These are phyloP conservation scores for Candida piceae DNA, from an alignment of 805 yeast species.

Conservation along the genomic window DNA sequence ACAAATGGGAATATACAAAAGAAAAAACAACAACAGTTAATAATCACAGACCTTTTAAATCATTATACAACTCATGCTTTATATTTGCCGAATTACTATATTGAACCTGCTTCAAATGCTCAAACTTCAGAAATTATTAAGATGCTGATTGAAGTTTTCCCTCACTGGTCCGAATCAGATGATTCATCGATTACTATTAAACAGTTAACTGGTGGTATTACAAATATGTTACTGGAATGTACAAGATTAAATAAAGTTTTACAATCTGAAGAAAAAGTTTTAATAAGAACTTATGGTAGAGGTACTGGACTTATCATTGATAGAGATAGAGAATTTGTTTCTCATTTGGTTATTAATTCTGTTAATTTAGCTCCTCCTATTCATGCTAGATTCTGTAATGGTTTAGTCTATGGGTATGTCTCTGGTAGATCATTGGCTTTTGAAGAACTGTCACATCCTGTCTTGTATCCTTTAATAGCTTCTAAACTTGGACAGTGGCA, in stretches of 20 bases:
- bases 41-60: conserved; percentile 15
- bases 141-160: conserved; percentile 40
- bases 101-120: conserved; percentile 31
- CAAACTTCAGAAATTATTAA: conserved; percentile 34
- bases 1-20: too few relatives aligned
- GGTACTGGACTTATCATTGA: conserved; percentile 71
- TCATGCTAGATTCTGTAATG: conserved; percentile 65
- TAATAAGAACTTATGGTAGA: conserved; percentile 69
- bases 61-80: conserved; percentile 42
- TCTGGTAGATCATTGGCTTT: conserved; percentile 59
- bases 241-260: conserved; percentile 17
- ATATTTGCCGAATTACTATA: conserved; percentile 40
- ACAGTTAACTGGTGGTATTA: conserved; percentile 58
- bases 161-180: conserved; percentile 27
- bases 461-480: conserved; percentile 54
- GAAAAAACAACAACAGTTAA: neutral
- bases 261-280: conserved; percentile 33
- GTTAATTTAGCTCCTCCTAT: conserved; percentile 63
- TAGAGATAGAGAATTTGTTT: conserved; percentile 67
- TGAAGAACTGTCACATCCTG: conserved; percentile 43
- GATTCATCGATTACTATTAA: conserved; percentile 34
- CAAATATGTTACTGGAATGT: conserved; percentile 54
- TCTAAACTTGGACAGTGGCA: conserved; percentile 72
- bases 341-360: conserved; percentile 58
- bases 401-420: conserved; percentile 64